phyloP scores from a whole-genome alignment of 495 filamentous ascomycete genomes.

The Barbatosphaeria neglecta region DNA sequence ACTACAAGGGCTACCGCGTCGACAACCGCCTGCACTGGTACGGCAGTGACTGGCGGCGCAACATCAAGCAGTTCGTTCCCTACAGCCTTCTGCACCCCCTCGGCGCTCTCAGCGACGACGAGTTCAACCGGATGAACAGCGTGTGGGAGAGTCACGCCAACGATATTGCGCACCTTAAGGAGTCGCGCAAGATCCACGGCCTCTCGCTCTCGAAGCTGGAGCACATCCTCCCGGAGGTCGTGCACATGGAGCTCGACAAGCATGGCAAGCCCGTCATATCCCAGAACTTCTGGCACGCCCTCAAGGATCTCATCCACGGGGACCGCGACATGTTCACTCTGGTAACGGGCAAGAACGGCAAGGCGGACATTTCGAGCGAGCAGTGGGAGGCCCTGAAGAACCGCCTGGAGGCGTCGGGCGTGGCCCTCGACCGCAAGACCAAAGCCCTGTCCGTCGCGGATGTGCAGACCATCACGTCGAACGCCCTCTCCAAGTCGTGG shows the following conservation, averaged over 20 bases:
- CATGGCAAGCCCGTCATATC: slow-evolving; percentile 32
- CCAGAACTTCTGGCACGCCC: slow-evolving; percentile 43
- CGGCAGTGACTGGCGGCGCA: background rate
- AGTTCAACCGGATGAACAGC: slow-evolving; percentile 10
- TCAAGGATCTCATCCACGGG: slow-evolving; percentile 20
- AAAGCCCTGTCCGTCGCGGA: slow-evolving; percentile 1
- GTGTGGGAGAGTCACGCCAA: slow-evolving; percentile 3
- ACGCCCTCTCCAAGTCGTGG: slow-evolving; percentile 15
- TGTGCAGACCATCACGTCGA: slow-evolving; percentile 6
- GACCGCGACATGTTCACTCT: slow-evolving; percentile 22
- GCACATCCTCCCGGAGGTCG: slow-evolving; percentile 16
- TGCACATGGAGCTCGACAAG: slow-evolving; percentile 26
- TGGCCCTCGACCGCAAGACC: background rate
- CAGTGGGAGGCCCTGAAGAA: slow-evolving; percentile 25
- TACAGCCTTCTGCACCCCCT: background rate
- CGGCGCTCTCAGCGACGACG: background rate
- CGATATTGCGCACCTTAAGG: slow-evolving; percentile 1
- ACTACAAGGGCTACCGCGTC: background rate
- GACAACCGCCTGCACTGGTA: slow-evolving; percentile 1
- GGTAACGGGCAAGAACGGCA: slow-evolving; percentile 2
- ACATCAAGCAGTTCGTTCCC: background rate
- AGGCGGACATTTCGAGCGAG: slow-evolving; percentile 15
- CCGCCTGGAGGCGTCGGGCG: slow-evolving; percentile 10
- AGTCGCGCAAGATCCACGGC: slow-evolving; percentile 5
- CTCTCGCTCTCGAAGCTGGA: slow-evolving; percentile 17